Evolutionary conservation across 495 filamentous ascomycete genomes (phyloP).

Genomic region (Lasiosphaeris hirsuta): DNA sequence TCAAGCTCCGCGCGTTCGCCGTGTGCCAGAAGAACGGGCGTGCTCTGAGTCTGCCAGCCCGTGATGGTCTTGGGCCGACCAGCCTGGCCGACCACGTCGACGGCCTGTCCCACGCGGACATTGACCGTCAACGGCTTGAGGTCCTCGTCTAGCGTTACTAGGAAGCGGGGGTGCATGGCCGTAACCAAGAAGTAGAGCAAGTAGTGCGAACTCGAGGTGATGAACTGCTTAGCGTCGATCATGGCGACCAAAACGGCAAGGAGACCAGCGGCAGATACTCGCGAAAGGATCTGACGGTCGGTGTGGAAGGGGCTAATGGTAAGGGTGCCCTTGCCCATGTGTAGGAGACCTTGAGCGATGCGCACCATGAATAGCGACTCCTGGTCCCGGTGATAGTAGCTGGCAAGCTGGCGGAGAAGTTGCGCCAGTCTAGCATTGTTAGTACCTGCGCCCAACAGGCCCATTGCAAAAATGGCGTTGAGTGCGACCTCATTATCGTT

Average conservation of each 20-base stretch:
- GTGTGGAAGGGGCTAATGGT: constrained; percentile 97
- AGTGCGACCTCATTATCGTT: constrained; percentile 98
- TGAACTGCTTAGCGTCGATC: constrained; percentile 93
- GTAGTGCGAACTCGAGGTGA: constrained; percentile 85
- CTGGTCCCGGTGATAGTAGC: constrained; percentile 95
- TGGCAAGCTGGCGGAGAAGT: constrained; percentile 87
- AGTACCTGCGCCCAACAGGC: constrained; percentile 90
- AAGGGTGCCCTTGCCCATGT: constrained; percentile 99
- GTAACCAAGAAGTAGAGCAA: constrained; percentile 96
- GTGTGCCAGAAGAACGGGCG: constrained; percentile 86
- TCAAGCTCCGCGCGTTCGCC: constrained; percentile 96
- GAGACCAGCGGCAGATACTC: constrained; percentile 84
- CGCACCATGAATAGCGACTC: constrained; percentile 98
- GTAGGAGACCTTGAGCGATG: constrained; percentile 93
- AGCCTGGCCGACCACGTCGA: constrained; percentile 96
- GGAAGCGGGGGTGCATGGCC: constrained; percentile 95
- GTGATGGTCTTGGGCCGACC: constrained; percentile 98
- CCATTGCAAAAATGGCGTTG: constrained; percentile 99
- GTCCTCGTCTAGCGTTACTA: constrained; percentile 92
- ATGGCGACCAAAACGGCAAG: constrained; percentile 86
- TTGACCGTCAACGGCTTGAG: constrained; percentile 92
- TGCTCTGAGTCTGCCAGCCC: constrained; percentile 99
- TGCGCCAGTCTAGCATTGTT: constrained; percentile 98
- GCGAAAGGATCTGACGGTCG: constrained; percentile 89
- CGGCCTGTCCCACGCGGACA: constrained; percentile 94